These are phyloP conservation scores for Fragaria nilgerrensis DNA, from an alignment of 306 rosid genomes.

Conservation along the genomic window DNA sequence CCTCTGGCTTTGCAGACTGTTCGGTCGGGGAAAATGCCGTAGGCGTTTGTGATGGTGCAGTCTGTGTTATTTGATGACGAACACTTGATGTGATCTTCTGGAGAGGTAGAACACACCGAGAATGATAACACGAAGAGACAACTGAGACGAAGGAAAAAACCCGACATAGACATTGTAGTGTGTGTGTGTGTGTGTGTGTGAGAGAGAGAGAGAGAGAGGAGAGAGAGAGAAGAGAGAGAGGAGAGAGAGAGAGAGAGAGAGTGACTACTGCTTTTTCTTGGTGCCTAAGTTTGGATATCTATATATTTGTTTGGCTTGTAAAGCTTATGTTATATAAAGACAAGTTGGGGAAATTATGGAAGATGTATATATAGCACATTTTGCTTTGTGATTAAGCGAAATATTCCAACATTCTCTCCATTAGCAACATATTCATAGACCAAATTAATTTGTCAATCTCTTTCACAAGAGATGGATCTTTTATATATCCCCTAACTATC, in stretches of 20 bases:
- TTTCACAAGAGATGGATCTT: no score
- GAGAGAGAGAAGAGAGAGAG: background rate
- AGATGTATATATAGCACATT: no score
- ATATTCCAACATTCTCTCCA: no score
- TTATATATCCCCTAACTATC: no score
- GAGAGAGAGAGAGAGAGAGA: background rate
- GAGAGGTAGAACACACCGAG: conserved; percentile 41
- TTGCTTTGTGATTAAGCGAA: no score
- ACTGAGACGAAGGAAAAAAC: background rate
- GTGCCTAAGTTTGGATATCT: background rate
- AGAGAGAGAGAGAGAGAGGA: background rate
- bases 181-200: no score
- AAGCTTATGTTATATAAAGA: background rate
- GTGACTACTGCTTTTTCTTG: background rate
- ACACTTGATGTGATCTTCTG: conserved; percentile 62
- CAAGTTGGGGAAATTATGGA: no score
- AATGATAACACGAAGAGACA: conserved; percentile 28
- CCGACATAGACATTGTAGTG: background rate
- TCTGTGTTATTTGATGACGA: conserved; percentile 35
- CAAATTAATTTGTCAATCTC: no score
- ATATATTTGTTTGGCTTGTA: background rate
- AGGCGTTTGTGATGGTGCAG: conserved; percentile 72
- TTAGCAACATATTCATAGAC: no score
- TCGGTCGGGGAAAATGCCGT: conserved; percentile 67
- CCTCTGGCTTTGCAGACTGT: conserved; percentile 35